These are phyloP conservation scores for Protomyces inouyei DNA, from an alignment of 1,139 yeast genomes.

Conservation along the genomic window DNA sequence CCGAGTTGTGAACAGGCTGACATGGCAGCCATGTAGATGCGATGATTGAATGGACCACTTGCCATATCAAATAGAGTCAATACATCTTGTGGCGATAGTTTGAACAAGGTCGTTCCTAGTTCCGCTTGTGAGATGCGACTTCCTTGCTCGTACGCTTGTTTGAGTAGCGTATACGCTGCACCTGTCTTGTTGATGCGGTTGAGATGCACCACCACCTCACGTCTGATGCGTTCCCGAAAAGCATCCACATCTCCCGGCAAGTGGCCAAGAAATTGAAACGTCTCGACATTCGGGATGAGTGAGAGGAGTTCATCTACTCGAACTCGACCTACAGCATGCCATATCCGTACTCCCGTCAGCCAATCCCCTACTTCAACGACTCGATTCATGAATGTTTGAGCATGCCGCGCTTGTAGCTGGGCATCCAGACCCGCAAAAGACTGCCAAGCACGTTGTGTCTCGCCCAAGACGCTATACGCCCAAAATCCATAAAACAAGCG, in stretches of 20 bases:
- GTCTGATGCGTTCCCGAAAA: not conserved
- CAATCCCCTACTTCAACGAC: conserved; percentile 14
- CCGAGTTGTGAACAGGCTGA: not conserved
- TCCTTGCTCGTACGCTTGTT: not conserved
- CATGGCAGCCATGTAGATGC: not conserved
- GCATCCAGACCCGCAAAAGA: not conserved
- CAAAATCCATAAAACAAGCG: conserved; percentile 19
- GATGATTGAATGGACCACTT: not conserved
- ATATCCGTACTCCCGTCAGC: conserved; percentile 9
- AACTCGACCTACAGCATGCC: conserved; percentile 1
- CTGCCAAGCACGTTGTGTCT: conserved; percentile 4
- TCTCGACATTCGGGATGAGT: conserved; percentile 20
- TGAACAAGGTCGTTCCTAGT: not conserved
- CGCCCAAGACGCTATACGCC: conserved; percentile 20
- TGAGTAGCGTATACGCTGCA: not conserved
- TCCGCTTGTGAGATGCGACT: not conserved
- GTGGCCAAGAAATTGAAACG: conserved; percentile 8
- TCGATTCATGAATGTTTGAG: not conserved
- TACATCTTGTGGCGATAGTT: not conserved
- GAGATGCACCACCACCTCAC: conserved; percentile 11
- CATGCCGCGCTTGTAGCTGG: not conserved
- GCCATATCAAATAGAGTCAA: not conserved
- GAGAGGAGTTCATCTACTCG: not conserved
- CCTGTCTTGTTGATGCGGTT: not conserved
- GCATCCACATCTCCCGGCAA: not conserved